A percentile compares a stretch with the other conserved stretches of the same genome.
phyloP scores from a whole-genome alignment of 805 yeast genomes.

The Yarrowia sp. region DNA sequence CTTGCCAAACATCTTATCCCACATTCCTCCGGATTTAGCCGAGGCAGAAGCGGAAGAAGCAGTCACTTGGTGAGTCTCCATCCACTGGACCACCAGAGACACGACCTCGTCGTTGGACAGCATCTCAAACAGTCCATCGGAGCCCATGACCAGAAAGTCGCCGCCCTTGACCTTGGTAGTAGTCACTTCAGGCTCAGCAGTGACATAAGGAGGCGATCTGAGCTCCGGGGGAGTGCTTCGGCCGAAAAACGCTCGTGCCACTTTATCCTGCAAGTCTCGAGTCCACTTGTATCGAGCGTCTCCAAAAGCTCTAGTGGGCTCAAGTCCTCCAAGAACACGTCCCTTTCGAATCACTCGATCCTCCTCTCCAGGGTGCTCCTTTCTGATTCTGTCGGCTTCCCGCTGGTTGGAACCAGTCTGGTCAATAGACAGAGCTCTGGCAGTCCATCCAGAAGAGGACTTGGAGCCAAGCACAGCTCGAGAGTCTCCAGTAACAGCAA shows the following conservation, averaged over 20 bases:
- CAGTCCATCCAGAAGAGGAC: conserved; percentile 71
- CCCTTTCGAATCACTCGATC: conserved; percentile 74
- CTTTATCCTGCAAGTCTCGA: conserved; percentile 64
- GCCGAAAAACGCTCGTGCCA: conserved; percentile 78
- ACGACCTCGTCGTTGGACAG: conserved; percentile 89
- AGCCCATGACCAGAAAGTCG: conserved; percentile 86
- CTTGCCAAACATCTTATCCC: conserved; percentile 28
- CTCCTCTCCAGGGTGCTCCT: conserved; percentile 91
- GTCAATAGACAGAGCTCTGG: conserved; percentile 78
- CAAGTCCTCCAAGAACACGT: conserved; percentile 86
- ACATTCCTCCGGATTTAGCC: conserved; percentile 18
- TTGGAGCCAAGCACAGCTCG: conserved; percentile 78
- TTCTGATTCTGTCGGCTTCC: conserved; percentile 76
- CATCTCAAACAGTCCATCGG: conserved; percentile 93
- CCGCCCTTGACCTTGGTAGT: conserved; percentile 71
- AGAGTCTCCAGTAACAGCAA: conserved; percentile 96
- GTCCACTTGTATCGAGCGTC: conserved; percentile 92
- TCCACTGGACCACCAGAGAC: conserved; percentile 90
- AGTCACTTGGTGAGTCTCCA: conserved; percentile 63
- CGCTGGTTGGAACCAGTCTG: conserved; percentile 91
- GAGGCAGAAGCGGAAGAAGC: conserved; percentile 26
- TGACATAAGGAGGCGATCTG: conserved; percentile 92
- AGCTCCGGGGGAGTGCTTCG: conserved; percentile 64
- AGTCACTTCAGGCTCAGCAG: conserved; percentile 91
- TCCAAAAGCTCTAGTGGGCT: conserved; percentile 96